Evolutionary conservation across 2,329 filamentous ascomycete genomes (phyloP).

Genomic region (Ceratocystis variospora): DNA sequence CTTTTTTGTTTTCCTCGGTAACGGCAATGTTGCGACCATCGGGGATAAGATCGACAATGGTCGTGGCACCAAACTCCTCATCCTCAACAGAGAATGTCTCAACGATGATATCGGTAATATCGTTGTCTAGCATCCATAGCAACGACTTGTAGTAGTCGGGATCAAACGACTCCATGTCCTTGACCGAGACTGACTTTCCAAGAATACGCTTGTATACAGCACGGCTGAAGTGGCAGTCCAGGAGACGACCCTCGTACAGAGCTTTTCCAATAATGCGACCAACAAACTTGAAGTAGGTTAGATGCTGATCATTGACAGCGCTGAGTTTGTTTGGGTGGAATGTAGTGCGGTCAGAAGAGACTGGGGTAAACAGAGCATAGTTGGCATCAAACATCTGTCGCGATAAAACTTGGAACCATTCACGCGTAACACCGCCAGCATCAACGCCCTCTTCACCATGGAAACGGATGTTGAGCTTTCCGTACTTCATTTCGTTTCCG

Average conservation of each 20-base stretch:
- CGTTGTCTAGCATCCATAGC: constrained; percentile 96
- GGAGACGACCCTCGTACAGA: constrained; percentile 83
- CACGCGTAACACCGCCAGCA: constrained; percentile 88
- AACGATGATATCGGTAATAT: constrained; percentile 94
- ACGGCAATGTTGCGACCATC: constrained; percentile 86
- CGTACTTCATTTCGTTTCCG: constrained; percentile 96
- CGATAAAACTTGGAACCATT: constrained; percentile 97
- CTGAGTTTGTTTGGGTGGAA: constrained; percentile 97
- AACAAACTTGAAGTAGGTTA: constrained; percentile 99
- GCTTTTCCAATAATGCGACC: constrained; percentile 97
- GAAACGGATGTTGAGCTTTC: constrained; percentile 95
- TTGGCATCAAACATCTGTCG: constrained; percentile 98
- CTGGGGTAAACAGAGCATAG: constrained; percentile 90
- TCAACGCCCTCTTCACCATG: constrained; percentile 95
- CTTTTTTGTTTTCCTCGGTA: constrained; percentile 96
- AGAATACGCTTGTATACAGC: constrained; percentile 97
- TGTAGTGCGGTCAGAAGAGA: constrained; percentile 91
- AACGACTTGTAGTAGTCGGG: constrained; percentile 98
- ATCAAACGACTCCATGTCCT: constrained; percentile 98
- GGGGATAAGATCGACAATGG: constrained; percentile 71
- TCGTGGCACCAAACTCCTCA: constrained; percentile 82
- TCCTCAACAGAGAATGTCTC: constrained; percentile 93
- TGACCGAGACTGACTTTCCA: constrained; percentile 86
- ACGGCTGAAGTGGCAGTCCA: constrained; percentile 97
- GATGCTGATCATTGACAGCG: constrained; percentile 84